Conservation (phyloP, 1,284 basidiomycete genomes). For the Xerocomus amazonicus region DNA sequence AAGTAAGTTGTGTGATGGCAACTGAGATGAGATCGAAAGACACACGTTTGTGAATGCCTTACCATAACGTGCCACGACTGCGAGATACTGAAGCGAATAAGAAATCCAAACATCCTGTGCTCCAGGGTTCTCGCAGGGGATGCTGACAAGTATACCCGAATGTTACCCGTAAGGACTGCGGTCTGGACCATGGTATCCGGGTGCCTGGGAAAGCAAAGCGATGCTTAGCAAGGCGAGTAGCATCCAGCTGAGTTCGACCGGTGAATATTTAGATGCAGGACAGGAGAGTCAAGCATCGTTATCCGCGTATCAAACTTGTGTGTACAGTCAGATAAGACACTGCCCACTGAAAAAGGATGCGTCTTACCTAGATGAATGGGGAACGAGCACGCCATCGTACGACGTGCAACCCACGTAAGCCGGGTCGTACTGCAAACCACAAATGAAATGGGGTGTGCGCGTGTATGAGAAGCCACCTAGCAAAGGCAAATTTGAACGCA, state of each 20-base stretch:
- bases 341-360: not conserved
- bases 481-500: not conserved
- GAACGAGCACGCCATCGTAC: not conserved
- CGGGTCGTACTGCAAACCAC: not conserved
- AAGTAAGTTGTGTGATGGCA: not conserved
- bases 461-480: not conserved
- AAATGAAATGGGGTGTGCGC: not conserved
- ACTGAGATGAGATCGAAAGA: slow-evolving; percentile 7
- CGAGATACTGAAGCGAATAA: slow-evolving; percentile 3
- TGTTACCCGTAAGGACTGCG: not conserved
- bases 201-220: not conserved
- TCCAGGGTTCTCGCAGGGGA: slow-evolving; percentile 2
- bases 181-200: no score
- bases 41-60: not conserved
- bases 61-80: not conserved
- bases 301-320: not conserved
- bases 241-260: not conserved
- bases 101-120: not conserved
- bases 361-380: not conserved
- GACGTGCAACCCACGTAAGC: not conserved
- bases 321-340: not conserved
- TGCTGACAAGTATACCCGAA: slow-evolving; percentile 5
- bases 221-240: not conserved
- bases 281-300: not conserved
- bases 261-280: not conserved